Evolutionary conservation across 2,329 filamentous ascomycete species (phyloP).

Genomic region (Penicillium sp.): DNA sequence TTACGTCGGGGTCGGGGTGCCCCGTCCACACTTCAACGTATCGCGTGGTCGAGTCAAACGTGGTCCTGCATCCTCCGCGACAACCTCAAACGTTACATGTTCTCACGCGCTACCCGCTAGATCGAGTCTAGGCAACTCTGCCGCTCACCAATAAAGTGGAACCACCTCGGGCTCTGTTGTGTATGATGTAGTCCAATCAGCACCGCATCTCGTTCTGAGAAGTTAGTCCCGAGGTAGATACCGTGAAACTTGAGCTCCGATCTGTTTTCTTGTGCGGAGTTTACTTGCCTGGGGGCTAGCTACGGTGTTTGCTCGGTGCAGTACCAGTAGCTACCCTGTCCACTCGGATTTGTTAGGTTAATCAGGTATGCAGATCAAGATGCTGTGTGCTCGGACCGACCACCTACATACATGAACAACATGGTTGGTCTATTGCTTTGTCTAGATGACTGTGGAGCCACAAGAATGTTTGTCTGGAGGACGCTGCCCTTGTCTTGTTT

Average conservation of each 20-base stretch:
- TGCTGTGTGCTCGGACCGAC: conserved; percentile 10
- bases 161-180: not conserved
- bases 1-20: not conserved
- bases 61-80: conserved; percentile 4
- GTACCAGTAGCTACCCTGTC: too few relatives aligned
- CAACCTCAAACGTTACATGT: conserved; percentile 3
- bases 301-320: conserved; percentile 4
- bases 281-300: not conserved
- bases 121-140: conserved; percentile 8
- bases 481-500: conserved; percentile 3
- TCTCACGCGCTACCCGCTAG: conserved; percentile 24
- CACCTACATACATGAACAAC: not conserved
- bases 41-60: conserved; percentile 27
- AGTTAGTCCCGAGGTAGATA: not conserved
- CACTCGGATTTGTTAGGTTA: not conserved
- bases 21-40: conserved; percentile 9
- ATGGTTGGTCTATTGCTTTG: not conserved
- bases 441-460: not conserved
- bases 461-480: conserved; percentile 6
- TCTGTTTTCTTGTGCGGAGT: conserved; percentile 17
- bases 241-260: conserved; percentile 5
- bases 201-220: not conserved
- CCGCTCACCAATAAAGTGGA: conserved; percentile 18
- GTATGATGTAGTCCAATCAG: not conserved
- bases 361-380: conserved; percentile 1